A percentile compares a stretch with the other conserved stretches of the same genome.
These are phyloP conservation scores for Ophiostoma piceae DNA, from an alignment of 2,329 filamentous ascomycete genomes.

Conservation along the genomic window DNA sequence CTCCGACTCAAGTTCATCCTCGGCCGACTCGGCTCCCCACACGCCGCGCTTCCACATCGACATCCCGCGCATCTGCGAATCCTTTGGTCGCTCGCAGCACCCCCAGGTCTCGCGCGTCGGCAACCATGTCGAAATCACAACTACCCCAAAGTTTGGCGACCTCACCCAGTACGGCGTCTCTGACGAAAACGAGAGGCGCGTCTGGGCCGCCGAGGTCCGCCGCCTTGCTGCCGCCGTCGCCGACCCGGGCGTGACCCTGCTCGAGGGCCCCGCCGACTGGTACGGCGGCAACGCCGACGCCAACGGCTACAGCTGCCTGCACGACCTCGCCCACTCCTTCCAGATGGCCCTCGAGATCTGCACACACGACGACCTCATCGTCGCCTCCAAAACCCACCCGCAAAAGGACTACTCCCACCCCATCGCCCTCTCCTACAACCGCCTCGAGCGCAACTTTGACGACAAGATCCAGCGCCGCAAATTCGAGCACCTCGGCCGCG, in stretches of 20 bases:
- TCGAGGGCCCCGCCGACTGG: constrained; percentile 10
- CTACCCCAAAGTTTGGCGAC: constrained; percentile 13
- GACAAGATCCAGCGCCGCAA: constrained; percentile 15
- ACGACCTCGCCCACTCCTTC: constrained; percentile 15
- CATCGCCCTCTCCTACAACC: constrained; percentile 13
- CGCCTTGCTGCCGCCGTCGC: constrained; percentile 10
- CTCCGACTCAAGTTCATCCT: neutral
- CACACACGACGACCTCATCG: constrained; percentile 14
- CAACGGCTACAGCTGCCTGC: constrained; percentile 17
- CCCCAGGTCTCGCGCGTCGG: constrained; percentile 1
- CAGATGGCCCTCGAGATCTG: constrained; percentile 17
- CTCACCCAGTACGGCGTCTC: constrained; percentile 14
- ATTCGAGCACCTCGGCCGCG: constrained; percentile 14
- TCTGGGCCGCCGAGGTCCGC: constrained; percentile 11
- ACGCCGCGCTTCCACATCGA: neutral
- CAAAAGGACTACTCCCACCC: constrained; percentile 11
- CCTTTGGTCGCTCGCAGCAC: neutral
- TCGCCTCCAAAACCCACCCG: constrained; percentile 6
- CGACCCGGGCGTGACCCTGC: neutral
- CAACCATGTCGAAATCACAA: neutral
- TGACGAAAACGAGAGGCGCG: neutral
- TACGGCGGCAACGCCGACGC: constrained; percentile 14
- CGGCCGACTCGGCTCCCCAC: neutral
- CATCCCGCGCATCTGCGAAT: constrained; percentile 7
- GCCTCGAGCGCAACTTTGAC: constrained; percentile 15